Base-by-base conservation (phyloP, 163 green algal genomes). In the Volvox carteri region DNA sequence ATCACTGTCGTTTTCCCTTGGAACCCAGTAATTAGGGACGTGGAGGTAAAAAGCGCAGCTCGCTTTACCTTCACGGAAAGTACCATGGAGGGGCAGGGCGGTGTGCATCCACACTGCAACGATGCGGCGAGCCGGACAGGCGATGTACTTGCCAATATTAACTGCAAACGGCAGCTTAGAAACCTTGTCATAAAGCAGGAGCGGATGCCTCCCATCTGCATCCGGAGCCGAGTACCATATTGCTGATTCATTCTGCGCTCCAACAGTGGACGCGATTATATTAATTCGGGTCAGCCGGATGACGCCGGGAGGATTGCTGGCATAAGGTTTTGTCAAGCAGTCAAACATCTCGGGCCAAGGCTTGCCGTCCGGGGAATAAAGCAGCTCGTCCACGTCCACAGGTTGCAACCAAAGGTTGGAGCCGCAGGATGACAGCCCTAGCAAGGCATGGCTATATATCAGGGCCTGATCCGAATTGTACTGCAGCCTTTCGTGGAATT, bases 51-150 rank as follows among this genome's bases (percentile, higher is more conserved):
- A 44, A 18, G 62, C 62, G 30, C 62, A 74, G 16, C 62, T 74
- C n/a, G 62, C 62, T 4, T 74, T 8, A 9, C 4, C 62, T 41
- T 37, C 62, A 74, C 37, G 62, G 18, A 37, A 74, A 2, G 62
- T 74, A 28, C 62, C 62, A 74, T 74, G 62, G 7, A 74, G 16
- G 4, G 62, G 62, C n/a, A 74, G 30, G 62, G 62, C 62, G 21
- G 62, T 74, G n/a, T 74, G 62, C 4, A 74, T 41, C 62, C 62
- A 74, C 62, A 74, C 62, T 12, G 62, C 72, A 37, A 79, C 72
- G 8, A 79, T 52, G 18, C 72, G 72, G 11, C 37, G 37, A 19
- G 72, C 72, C 25, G 72, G 72, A 39, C 72, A 79, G 19, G 72
- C 72, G 7, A 79, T 35, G 37, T 58, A 58, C 19, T 79, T 79